Conservation (phyloP, 768 basidiomycete genomes). For the Tricholoma terreum region DNA sequence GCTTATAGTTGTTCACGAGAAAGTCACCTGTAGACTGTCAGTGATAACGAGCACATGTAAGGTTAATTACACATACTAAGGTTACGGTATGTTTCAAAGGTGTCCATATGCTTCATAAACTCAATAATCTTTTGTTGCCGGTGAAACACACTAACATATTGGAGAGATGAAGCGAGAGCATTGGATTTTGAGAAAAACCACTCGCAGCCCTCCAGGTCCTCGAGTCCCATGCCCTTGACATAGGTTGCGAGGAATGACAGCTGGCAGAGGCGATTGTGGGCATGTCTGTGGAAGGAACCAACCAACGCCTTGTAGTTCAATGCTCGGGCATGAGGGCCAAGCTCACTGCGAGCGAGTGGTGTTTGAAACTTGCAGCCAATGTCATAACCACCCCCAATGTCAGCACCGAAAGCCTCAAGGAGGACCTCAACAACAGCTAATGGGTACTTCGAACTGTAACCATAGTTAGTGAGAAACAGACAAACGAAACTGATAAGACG, state of each 20-base stretch:
- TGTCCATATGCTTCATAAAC: constrained; percentile 3
- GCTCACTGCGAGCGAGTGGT: constrained; percentile 16
- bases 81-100: constrained; percentile 6
- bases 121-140: constrained; percentile 22
- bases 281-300: constrained; percentile 23
- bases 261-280: constrained; percentile 26
- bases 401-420: constrained; percentile 9
- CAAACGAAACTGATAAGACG: constrained; percentile 2
- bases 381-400: constrained; percentile 23
- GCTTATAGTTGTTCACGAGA: background rate
- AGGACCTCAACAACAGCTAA: constrained; percentile 18
- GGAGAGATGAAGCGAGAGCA: constrained; percentile 17
- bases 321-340: constrained; percentile 11
- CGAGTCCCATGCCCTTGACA: constrained; percentile 25
- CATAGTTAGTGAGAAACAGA: background rate
- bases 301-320: constrained; percentile 12
- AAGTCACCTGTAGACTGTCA: background rate
- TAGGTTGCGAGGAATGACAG: constrained; percentile 21
- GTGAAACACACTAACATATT: constrained; percentile 18
- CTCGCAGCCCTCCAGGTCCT: constrained; percentile 30
- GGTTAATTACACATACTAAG: constrained; percentile 6
- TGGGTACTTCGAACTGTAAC: constrained; percentile 25
- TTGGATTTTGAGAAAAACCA: constrained; percentile 26
- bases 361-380: constrained; percentile 25
- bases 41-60: background rate